A percentile compares a stretch with the other conserved stretches of the same genome.
Conservation (phyloP, 495 filamentous ascomycete species). For the Aeminium ludgeri region DNA sequence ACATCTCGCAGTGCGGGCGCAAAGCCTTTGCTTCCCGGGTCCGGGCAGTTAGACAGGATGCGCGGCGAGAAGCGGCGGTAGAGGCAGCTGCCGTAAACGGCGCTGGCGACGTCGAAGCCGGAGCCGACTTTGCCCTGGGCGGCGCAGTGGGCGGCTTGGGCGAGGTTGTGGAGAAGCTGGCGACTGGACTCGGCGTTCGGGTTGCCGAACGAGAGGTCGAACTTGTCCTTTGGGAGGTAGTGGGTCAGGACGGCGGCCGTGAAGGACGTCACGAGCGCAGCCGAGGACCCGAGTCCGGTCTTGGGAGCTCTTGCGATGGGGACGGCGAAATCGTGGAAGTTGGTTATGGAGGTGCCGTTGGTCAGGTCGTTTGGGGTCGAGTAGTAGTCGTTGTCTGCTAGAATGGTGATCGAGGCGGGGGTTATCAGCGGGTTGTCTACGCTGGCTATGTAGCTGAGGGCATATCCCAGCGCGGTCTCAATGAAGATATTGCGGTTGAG, state of each 20-base stretch:
- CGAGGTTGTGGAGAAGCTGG: slow-evolving; percentile 64
- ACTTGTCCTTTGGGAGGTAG: slow-evolving; percentile 48
- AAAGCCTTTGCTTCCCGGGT: slow-evolving; percentile 47
- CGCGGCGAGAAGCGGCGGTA: slow-evolving; percentile 82
- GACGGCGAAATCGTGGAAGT: slow-evolving; percentile 65
- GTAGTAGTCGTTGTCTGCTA: slow-evolving; percentile 94
- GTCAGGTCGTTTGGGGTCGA: slow-evolving; percentile 42
- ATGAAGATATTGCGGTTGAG: slow-evolving; percentile 64
- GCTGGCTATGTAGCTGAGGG: slow-evolving; percentile 56
- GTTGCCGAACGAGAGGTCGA: slow-evolving; percentile 24
- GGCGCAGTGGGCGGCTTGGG: slow-evolving; percentile 84
- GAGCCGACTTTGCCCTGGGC: slow-evolving; percentile 93
- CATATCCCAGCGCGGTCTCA: slow-evolving; percentile 75
- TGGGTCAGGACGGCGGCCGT: slow-evolving; percentile 65
- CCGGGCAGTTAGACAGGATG: slow-evolving; percentile 47
- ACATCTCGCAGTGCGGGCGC: slow-evolving; percentile 41
- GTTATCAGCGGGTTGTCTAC: slow-evolving; percentile 42
- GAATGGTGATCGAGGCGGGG: slow-evolving; percentile 62
- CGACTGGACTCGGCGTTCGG: slow-evolving; percentile 8
- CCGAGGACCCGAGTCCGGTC: slow-evolving; percentile 89
- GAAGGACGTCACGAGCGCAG: slow-evolving; percentile 83
- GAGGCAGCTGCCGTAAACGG: slow-evolving; percentile 74
- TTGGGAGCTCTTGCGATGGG: slow-evolving; percentile 71
- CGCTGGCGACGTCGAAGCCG: slow-evolving; percentile 90
- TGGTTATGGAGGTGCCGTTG: slow-evolving; percentile 7